Base-by-base conservation (phyloP, 306 rosid species). In the Carpinus fangiana region DNA sequence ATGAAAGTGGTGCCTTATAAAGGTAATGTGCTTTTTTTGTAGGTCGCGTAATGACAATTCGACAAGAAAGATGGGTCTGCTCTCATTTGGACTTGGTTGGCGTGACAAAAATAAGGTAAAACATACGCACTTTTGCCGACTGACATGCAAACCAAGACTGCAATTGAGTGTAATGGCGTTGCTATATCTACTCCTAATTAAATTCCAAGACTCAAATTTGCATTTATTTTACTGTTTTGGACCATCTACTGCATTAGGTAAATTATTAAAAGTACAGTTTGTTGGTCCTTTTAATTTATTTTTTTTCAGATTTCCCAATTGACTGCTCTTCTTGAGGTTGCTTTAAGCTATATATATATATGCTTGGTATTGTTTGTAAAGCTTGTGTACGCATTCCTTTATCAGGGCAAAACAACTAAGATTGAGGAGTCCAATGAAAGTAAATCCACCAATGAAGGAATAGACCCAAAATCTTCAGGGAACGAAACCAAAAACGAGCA, bases 61-160 rank as follows among this genome's bases (percentile, higher is more conserved):
- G 56, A 47, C 91, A 71, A 89, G 84, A 73, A 94, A 81, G 88
- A 45, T 70, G 18, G 77, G 96, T 53, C 85, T 94, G 79, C 84
- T 90, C 66, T 84, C 89, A 45, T 95, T 95, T 87, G 95, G 92
- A 83, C 88, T 90, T 50, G 97, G 98, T 56, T 95, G 98, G 98
- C 97, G 97, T 68, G 98, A 94, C 80, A 87, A 82, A 85, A 88
- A 76, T 86, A 92, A 88, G 98, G 98, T 95, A 81, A 85, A 55
- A 64, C 12, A 26, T 23, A 13, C 18, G 10, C 46, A n/a, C n/a
- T 76, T 51, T 77, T 73, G 53, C 77, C 55, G 59, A 66, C 78
- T 7, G 53, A 67, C 50, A 80, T 77, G 13, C 48, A 68, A 46
- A 14, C n/a, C 46, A 50, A 55, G 61, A n/a, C 34, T 10, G 5